Conservation (phyloP, 805 yeast species). For the Isabelozyma heimii region DNA sequence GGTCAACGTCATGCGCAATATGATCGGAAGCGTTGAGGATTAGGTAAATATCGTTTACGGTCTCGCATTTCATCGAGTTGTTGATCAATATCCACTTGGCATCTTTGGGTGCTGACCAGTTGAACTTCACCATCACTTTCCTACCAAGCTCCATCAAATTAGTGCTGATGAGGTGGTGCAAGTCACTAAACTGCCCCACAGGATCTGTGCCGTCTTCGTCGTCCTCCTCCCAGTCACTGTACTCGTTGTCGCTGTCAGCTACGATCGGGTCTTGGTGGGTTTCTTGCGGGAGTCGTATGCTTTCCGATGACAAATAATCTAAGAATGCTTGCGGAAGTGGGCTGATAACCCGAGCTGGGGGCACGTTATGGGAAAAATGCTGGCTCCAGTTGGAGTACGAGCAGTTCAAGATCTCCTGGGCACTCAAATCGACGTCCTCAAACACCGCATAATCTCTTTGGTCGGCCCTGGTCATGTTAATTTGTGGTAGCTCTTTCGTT, state of each 20-base stretch:
- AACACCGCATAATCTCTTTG: conserved; percentile 23
- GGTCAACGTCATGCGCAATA: conserved; percentile 76
- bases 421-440: conserved; percentile 20
- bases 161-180: conserved; percentile 52
- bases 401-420: conserved; percentile 29
- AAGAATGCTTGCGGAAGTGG: conserved; percentile 35
- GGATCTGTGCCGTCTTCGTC: conserved; percentile 39
- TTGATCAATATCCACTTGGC: conserved; percentile 87
- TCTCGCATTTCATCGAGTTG: conserved; percentile 69
- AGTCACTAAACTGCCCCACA: conserved; percentile 48
- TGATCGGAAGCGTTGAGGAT: conserved; percentile 85
- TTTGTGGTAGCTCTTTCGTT: not conserved
- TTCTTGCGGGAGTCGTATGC: conserved; percentile 18
- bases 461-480: conserved; percentile 10
- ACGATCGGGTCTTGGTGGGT: conserved; percentile 10
- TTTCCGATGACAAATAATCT: conserved; percentile 27
- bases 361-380: conserved; percentile 15
- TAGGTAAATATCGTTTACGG: conserved; percentile 73
- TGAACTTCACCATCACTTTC: conserved; percentile 79
- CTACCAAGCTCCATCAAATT: conserved; percentile 49
- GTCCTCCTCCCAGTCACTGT: conserved; percentile 70
- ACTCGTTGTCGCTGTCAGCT: conserved; percentile 56
- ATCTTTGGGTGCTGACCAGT: conserved; percentile 97
- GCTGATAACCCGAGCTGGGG: conserved; percentile 21
- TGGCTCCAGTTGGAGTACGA: conserved; percentile 34